Evolutionary conservation across 2,329 filamentous ascomycete genomes (phyloP), one percentile per base, ranked within the genome.

Genomic region (Pestalotiopsis sp.): DNA sequence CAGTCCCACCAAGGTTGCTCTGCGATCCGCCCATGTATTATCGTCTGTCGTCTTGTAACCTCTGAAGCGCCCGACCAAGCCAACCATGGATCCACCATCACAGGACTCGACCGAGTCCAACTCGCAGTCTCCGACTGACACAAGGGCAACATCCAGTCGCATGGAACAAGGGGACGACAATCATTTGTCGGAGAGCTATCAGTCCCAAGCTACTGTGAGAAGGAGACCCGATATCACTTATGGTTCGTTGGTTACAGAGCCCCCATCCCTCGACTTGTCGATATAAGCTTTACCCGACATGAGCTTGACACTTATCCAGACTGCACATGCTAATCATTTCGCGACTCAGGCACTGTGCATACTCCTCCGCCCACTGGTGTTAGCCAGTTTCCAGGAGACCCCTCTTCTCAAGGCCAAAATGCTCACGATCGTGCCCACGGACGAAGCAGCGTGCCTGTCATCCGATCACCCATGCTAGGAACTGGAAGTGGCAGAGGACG

Each of bases 201-300:
- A 88, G 74, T 88, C 87, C 22, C 85, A 84, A 24, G 88, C 90
- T 67, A 89, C 88, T 17, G 81, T 89, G 71, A 84, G 89, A 71
- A 83, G 86, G 72, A 83, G 86, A 71, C 82, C 85, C 67, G 88
- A 90, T 71, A 72, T 72, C 26, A 79, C 78, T 24, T 90, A 90
- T 79, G 88, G 88, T 91, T 80, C 68, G 83, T 64, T 79, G 40
- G 35, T 56, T 63, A 61, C 57, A 22, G n/a, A 60, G 20, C 30
- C 57, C 67, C 56, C 35, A 11, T 66, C 22, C 26, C 60, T 35
- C 44, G 7, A 35, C 30, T 55, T 35, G 24, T 38, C 59, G 30
- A 35, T 6, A 20, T 17, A 39, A 63, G 39, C 30, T 17, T 26
- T 22, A 24, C n/a, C 22, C 60, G 13, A n/a, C 62, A 40, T 40